Evolutionary conservation across 306 rosid species (phyloP), one percentile per base, ranked within the genome.

Genomic region (Pterocarpus macrocarpus): DNA sequence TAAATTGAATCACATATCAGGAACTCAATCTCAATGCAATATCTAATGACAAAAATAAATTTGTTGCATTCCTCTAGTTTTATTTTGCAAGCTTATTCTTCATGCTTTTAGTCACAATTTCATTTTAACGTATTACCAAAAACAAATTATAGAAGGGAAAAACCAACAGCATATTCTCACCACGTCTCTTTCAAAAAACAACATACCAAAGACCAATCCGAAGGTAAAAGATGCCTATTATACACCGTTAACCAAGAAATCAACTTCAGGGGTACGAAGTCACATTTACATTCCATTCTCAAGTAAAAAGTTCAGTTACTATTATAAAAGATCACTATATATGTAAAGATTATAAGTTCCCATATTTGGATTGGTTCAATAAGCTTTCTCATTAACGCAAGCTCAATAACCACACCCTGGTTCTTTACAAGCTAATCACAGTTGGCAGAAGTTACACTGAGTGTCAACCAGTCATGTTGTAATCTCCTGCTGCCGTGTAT

Each of bases 401-500:
- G 68, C 71, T 9, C 71, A 74, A 67, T 8, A 82, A 44, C 76
- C 85, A 81, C 71, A 75, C 57, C 33, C 71, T 15, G 15, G 14
- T 67, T 67, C 77, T 82, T 76, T 82, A 75, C 81, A 82, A 82
- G 85, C 65, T 79, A 80, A 78, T 80, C 82, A 82, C 84, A 58
- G 71, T 50, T 32, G 7, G 64, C 69, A 43, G 58, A 85, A 58
- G 75, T 47, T 14, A 50, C 68, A 82, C 61, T 32, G 76, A 80
- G 62, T 56, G 62, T 92, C 89, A 82, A n/a, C 85, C 93, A 5
- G 84, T 68, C 90, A 91, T 85, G 90, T 64, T 50, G 86, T 82
- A 92, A 79, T 89, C 93, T 39, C 89, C 90, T 74, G 83, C 75
- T 4, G 87, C 85, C 75, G 85, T 90, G 73, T 82, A 82, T 59